Evolutionary conservation across 257 asterid species (phyloP).

Genomic region (Solanum virginianum): DNA sequence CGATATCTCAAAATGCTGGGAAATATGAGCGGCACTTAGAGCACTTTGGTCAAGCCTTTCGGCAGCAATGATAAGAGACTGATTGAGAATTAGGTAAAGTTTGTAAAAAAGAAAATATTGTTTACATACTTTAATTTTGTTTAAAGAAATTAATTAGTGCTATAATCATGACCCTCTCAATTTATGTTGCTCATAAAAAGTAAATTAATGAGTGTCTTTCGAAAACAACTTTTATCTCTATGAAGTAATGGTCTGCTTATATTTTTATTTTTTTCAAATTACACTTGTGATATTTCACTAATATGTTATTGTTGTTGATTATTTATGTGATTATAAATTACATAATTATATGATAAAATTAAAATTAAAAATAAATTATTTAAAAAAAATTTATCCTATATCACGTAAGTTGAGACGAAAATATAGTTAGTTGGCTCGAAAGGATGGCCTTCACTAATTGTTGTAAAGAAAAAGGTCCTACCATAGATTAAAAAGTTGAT

Average conservation of each 20-base stretch:
- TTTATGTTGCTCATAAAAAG: not conserved
- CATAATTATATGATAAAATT: rapidly evolving
- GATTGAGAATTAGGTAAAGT: constrained; percentile 17
- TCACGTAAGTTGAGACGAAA: too few species aligned
- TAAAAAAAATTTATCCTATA: too few species aligned
- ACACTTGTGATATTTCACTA: too few species aligned
- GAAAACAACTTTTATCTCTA: too few species aligned
- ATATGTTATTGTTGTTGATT: not conserved
- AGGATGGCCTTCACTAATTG: not conserved
- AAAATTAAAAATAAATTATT: not conserved
- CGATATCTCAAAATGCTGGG: not conserved
- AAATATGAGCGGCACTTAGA: not conserved
- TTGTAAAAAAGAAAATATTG: not conserved
- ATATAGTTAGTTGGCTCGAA: not conserved
- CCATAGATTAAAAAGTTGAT: not conserved
- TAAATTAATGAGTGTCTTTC: too few species aligned
- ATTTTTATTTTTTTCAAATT: too few species aligned
- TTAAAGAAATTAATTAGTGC: not conserved
- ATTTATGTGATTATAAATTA: not conserved
- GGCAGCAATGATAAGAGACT: constrained; percentile 17
- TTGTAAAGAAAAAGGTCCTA: constrained; percentile 1
- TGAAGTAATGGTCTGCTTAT: rapidly evolving
- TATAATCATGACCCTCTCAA: not conserved
- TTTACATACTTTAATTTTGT: not conserved
- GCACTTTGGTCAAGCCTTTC: constrained; percentile 12